Evolutionary conservation across 2,329 filamentous ascomycete species (phyloP), one percentile per base, ranked within the genome.

Genomic region (Penicillium freii): DNA sequence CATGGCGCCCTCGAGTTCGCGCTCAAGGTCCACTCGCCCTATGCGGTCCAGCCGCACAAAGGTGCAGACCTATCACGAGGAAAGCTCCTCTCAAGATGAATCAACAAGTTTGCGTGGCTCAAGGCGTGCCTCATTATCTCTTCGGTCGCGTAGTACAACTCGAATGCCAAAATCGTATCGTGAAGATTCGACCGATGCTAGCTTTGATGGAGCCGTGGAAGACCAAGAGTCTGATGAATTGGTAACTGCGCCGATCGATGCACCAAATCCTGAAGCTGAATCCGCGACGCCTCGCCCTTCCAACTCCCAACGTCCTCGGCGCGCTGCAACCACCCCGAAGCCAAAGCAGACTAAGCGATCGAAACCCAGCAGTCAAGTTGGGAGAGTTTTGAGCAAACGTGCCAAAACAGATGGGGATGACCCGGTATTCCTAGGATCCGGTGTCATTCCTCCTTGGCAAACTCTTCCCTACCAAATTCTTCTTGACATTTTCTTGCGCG

Each of bases 401-500:
- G 55, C 56, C 36, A 72, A 67, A 51, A 40, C 62, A 7, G 57
- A 67, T 21, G 47, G 51, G 5, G 56, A 58, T n/a, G 61, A 67
- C 4, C 48, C 54, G 29, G 44, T 57, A 1, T 48, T 63, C 11
- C 27, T 68, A 23, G 60, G 59, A 9, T 68, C 71, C 57, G 66
- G 76, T 7, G 65, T 74, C 5, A 81, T 84, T 47, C 83, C 83
- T 15, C 74, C 81, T 39, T 89, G 84, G 84, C 77, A 80, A 56
- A 80, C 78, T 23, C 79, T 91, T 23, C 86, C 88, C 1, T 90
- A 91, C 64, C 81, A 86, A 45, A 81, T 91, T 17, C 85, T 92
- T 62, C 76, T 85, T 25, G 81, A 86, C 54, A 85, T 94, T 39
- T 91, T 95, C 68, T 75, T 83, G 46, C 86, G 84, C 70, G 87